Conservation (phyloP, 2,329 filamentous ascomycete species). For the Aspergillus awamori region DNA sequence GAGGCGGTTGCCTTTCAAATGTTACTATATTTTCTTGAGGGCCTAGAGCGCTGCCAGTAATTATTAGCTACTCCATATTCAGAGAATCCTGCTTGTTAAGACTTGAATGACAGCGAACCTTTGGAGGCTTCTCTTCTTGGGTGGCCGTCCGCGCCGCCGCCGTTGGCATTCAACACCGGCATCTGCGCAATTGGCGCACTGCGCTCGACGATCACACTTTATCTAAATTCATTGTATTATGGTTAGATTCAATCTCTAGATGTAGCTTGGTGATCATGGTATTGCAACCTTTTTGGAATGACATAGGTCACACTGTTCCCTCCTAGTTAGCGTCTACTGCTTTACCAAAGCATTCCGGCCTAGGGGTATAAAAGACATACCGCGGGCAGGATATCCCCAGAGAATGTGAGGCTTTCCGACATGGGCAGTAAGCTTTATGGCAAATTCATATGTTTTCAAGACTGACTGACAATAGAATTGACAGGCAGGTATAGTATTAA, state of each 20-base stretch:
- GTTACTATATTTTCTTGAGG: no score
- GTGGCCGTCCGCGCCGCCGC: slow-evolving; percentile 16
- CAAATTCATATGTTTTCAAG: no score
- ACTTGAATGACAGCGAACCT: slow-evolving; percentile 10
- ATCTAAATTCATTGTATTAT: slow-evolving; percentile 14
- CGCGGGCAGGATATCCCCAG: no score
- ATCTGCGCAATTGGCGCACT: slow-evolving; percentile 31
- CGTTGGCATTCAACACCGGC: slow-evolving; percentile 27
- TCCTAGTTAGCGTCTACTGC: no score
- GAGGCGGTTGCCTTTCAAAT: no score
- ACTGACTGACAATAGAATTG: no score
- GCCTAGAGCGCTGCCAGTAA: no score
- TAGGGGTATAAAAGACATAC: no score
- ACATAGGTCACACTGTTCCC: slow-evolving; percentile 12
- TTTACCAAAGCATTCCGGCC: no score
- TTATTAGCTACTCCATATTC: neutral
- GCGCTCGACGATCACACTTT: slow-evolving; percentile 28
- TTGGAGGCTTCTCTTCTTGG: slow-evolving; percentile 11
- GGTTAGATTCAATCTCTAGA: neutral
- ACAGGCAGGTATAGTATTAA: no score
- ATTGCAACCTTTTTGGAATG: slow-evolving; percentile 29
- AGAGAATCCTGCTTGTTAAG: neutral
- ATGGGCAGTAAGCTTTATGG: no score
- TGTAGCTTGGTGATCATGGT: neutral
- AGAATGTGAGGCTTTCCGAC: no score